Conservation (phyloP, 176 grass and related monocot species). For the Chloris gayana region DNA sequence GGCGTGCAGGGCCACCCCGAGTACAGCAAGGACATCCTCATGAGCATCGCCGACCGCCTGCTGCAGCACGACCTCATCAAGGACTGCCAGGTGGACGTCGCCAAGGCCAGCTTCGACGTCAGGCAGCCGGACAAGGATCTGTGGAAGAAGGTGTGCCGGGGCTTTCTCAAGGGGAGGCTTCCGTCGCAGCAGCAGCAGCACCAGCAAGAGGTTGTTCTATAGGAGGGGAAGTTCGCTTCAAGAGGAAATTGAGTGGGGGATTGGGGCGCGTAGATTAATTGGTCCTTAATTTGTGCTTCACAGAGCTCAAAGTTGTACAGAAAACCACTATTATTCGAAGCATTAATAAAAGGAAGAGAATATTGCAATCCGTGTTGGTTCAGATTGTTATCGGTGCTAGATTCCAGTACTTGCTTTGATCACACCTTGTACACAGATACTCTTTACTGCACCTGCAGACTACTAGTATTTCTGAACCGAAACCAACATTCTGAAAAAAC, state of each 20-base stretch:
- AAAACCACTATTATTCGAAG: slow-evolving; percentile 8
- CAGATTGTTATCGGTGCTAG: neutral
- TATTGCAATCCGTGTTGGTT: neutral
- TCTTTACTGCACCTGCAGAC: too few species aligned
- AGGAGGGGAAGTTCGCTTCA: neutral
- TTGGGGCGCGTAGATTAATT: slow-evolving; percentile 35
- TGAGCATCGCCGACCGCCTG: slow-evolving; percentile 79
- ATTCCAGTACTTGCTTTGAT: too few species aligned
- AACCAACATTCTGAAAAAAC: neutral
- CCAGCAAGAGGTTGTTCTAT: slow-evolving; percentile 4
- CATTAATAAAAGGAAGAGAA: slow-evolving; percentile 40
- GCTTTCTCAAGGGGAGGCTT: slow-evolving; percentile 71
- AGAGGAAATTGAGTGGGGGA: neutral
- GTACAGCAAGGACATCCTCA: slow-evolving; percentile 89
- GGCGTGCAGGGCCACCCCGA: slow-evolving; percentile 93
- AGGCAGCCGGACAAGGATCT: slow-evolving; percentile 69
- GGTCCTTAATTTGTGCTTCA: slow-evolving; percentile 46
- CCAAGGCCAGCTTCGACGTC: slow-evolving; percentile 59
- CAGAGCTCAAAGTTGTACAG: slow-evolving; percentile 38
- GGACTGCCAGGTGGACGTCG: slow-evolving; percentile 62
- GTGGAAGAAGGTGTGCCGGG: slow-evolving; percentile 83
- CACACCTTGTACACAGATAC: too few species aligned
- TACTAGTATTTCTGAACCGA: neutral
- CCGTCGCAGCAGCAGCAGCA: slow-evolving; percentile 31
- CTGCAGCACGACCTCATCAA: slow-evolving; percentile 56